Base-by-base conservation (phyloP, 257 asterid genomes). In the Nicotiana noctiflora region DNA sequence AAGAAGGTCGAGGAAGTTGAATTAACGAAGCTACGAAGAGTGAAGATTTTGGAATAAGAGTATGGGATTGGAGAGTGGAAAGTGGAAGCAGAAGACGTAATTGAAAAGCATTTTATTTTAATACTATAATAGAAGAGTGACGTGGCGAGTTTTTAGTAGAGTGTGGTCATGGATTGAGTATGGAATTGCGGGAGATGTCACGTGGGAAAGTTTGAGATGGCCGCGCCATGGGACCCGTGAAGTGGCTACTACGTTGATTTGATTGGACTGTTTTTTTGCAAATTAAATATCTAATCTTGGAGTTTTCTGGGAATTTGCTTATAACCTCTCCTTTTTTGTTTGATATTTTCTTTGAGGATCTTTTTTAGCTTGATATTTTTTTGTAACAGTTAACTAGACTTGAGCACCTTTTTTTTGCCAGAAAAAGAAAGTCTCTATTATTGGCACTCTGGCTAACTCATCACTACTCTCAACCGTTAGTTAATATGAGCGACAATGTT, bases 221-320 rank as follows among this genome's bases (percentile, higher is more conserved):
- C 19, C 15, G 17, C 40, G 23, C 15, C 78, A 5, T 74, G 83
- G 83, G 83, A 0, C 79, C 79, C 83, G 83, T 55, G 49, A 55
- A 46, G 56, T 66, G 10, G 8, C 34, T 7, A 13, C 74, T 61
- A 13, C 44, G 46, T 21, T 11, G 5, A 67, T 57, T 68, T 60
- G 19, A 56, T 80, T 32, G 75, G 79, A 79, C n/a, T n/a, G n/a
- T 37, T 17, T 23, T 61, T 63, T 80, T 80, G 53, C 72, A 44
- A 78, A 11, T 59, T 31, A 23, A 77, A 55, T 77, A 8, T 15
- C 3, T 74, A 49, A 3, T 49, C 15, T 23, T 49, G 61, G 61
- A 46, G 40, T 46, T 23, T 74, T 46, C 1, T 14, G 61, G 40
- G 23, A 46, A 7, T 46, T 72, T 72, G 2, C 32, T 72, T 72